Base-by-base conservation (phyloP, 1,139 yeast genomes). In the Casaregolazyma lundiana region DNA sequence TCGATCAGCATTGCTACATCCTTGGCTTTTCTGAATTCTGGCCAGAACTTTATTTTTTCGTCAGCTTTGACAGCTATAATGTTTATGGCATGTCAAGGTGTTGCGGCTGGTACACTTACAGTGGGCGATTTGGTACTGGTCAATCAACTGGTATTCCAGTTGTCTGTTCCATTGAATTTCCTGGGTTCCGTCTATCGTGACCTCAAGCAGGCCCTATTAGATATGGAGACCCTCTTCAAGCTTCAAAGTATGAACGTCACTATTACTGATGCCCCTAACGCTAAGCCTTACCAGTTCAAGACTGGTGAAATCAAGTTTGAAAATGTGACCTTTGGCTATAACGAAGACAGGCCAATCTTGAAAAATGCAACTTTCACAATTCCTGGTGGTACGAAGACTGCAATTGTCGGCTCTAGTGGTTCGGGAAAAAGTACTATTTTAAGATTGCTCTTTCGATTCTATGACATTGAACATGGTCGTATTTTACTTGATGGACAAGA, bases 21-120 rank as follows among this genome's bases (percentile, higher is more conserved):
- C 0, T 72, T 92, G 53, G 95, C 97, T 3, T 89, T 78, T 60
- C 73, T 92, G 53, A 92, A 92, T 58, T 76, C 95, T 0, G 98
- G 98, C 3, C 99, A 92, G 66, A 90, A 87, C 63, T 63, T 89
- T 46, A 92, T 92, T 24, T 92, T 94, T 67, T 86, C 97, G 0
- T 68, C 86, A 35, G 97, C 98, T 1, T 71, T 94, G 55, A 92
- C 98, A 1, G 89, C 84, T 1, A 92, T 94, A 95, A 94, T 92
- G 98, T 92, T 86, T 64, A 83, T 92, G 96, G 97, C 97, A n/a
- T 89, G 97, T 59, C 80, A 81, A 50, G 97, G 97, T 24, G 95
- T 92, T 11, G 81, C 89, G 9, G 68, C 77, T 3, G 97, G 97
- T 0, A 68, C 79, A 1, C 71, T 92, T 50, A 84, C 95, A 1